Base-by-base conservation (phyloP, 345 rosid genomes). In the Lagerstroemia speciosa region DNA sequence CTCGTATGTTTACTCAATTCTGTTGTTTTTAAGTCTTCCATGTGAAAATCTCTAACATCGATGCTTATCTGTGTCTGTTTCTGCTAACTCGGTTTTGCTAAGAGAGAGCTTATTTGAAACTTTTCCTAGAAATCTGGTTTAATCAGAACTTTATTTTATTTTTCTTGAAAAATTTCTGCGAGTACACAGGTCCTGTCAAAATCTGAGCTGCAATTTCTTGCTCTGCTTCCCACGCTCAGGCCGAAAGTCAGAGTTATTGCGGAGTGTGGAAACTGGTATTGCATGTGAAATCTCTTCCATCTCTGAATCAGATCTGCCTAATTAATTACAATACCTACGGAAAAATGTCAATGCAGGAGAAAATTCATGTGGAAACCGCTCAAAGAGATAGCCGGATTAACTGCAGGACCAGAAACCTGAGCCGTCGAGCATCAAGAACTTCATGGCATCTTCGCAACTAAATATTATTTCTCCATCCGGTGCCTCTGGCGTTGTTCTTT, bases 191-290 rank as follows among this genome's bases (percentile, higher is more conserved):
- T 91, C 33, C 82, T 91, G 43, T 93, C 98, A 30, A 91, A 91
- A 69, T 79, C 96, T 3, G 96, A 87, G 75, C 75, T 93, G 69
- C 96, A 93, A 50, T 93, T 89, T 78, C 94, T 93, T 1, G 96
- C 97, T 71, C 68, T 91, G 79, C 97, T 91, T 75, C 97, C 98
- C 0, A 66, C 88, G 0, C 95, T 87, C 64, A 86, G 94, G 53
- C 97, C 98, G 14, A 89, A 75, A 70, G 98, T 89, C 75, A 80
- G 92, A 58, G 95, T 93, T 71, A 84, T 89, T 37, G 96, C 97
- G 20, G 96, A 91, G 58, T 85, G 96, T 76, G 97, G 96, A 70
- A 93, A 86, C 75, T 91, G 97, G 98, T 91, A 81, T 66, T 30
- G 8, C 29, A 52, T 5, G 45, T 65, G 29, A 17, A 20, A 34